These are phyloP conservation scores for Tuber magnatum DNA, from an alignment of 495 filamentous ascomycete genomes.

Conservation along the genomic window DNA sequence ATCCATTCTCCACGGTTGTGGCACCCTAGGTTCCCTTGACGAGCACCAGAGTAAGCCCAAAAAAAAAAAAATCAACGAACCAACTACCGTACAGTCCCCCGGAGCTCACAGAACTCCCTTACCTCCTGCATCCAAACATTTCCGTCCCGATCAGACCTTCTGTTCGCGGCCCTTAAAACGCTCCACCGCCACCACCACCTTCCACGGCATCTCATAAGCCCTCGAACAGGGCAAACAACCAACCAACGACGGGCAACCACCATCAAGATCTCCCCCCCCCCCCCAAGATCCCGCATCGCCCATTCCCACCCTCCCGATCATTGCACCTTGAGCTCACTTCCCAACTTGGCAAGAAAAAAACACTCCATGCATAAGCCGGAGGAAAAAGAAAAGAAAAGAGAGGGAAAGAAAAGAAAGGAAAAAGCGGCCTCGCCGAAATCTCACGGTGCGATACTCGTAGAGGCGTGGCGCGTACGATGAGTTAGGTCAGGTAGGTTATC, in stretches of 20 bases:
- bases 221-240: background rate
- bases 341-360: background rate
- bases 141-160: background rate
- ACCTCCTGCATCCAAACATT: background rate
- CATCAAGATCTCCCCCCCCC: too few relatives aligned
- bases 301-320: background rate
- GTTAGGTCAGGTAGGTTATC: background rate
- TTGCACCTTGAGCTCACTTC: background rate
- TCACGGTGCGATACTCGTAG: background rate
- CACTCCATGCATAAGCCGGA: background rate
- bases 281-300: background rate
- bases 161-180: background rate
- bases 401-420: slow-evolving; percentile 9
- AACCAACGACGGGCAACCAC: background rate
- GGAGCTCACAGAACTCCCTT: background rate
- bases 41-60: background rate
- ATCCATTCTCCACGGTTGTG: background rate
- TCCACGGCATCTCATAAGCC: background rate
- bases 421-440: slow-evolving; percentile 19
- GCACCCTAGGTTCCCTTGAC: background rate
- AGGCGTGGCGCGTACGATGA: background rate
- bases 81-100: background rate
- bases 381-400: slow-evolving; percentile 6
- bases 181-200: background rate
- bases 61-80: background rate